Conservation (phyloP, 1,284 basidiomycete genomes). For the Pyrrhoderma noxium region DNA sequence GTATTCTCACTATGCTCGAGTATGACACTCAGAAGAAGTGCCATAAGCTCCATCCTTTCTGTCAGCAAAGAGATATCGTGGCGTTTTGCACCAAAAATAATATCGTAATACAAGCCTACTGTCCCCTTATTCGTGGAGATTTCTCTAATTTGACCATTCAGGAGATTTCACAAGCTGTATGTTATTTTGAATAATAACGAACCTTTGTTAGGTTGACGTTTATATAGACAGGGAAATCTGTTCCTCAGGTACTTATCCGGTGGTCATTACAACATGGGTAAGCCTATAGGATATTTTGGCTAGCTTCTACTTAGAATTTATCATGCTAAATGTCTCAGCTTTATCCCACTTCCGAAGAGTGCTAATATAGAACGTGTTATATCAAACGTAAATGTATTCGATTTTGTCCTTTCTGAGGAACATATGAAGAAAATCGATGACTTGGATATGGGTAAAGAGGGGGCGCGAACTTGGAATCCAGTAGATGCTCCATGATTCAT, state of each 20-base stretch:
- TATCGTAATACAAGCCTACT: constrained; percentile 48
- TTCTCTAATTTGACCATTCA: constrained; percentile 35
- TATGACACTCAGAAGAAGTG: no score
- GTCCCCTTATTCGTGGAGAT: constrained; percentile 42
- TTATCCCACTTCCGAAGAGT: constrained; percentile 71
- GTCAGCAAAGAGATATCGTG: constrained; percentile 45
- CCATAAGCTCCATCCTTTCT: constrained; percentile 44
- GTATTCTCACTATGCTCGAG: neutral
- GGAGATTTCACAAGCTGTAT: constrained; percentile 37
- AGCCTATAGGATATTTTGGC: constrained; percentile 20
- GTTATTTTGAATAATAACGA: neutral
- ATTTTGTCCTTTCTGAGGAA: constrained; percentile 55
- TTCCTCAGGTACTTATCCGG: constrained; percentile 57
- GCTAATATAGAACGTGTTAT: constrained; percentile 58
- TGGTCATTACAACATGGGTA: constrained; percentile 63
- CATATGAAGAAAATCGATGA: constrained; percentile 58
- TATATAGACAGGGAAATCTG: constrained; percentile 37
- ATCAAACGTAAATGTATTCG: constrained; percentile 62
- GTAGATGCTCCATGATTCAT: constrained; percentile 35
- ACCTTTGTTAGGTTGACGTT: neutral
- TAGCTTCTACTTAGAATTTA: neutral
- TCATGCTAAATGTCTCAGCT: constrained; percentile 39
- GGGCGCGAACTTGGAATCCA: constrained; percentile 68
- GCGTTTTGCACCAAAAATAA: constrained; percentile 37
- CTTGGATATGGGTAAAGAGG: constrained; percentile 56